A percentile compares a stretch with the other conserved stretches of the same genome.
These are phyloP conservation scores for Nicotiana attenuata DNA, from an alignment of 257 asterid genomes.

Conservation along the genomic window DNA sequence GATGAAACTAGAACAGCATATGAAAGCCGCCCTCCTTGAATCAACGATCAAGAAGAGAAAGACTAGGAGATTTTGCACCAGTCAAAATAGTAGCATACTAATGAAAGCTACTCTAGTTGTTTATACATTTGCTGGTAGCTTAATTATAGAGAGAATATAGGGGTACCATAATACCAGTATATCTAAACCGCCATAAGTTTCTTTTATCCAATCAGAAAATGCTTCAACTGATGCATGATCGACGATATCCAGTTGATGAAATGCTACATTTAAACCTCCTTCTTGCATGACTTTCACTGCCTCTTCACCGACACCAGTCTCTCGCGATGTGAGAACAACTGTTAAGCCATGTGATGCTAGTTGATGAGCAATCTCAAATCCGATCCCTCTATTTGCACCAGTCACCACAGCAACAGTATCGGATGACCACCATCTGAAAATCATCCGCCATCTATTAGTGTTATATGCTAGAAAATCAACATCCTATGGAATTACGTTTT, in stretches of 20 bases:
- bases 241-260: conserved; percentile 61
- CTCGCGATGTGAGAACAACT: conserved; percentile 72
- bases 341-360: conserved; percentile 68
- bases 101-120: background rate
- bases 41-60: no score
- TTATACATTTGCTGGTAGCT: no score
- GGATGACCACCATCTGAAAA: conserved; percentile 77
- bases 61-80: background rate
- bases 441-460: background rate
- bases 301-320: conserved; percentile 53
- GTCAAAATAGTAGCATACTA: background rate
- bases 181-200: conserved; percentile 67
- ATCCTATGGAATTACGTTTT: no score
- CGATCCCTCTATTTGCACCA: conserved; percentile 93
- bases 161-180: conserved; percentile 46
- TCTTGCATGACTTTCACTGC: conserved; percentile 59
- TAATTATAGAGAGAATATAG: background rate
- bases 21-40: background rate
- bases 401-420: conserved; percentile 81
- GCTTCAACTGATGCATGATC: conserved; percentile 55
- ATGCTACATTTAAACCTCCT: conserved; percentile 60
- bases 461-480: no score
- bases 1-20: background rate
- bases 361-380: conserved; percentile 76
- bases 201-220: conserved; percentile 52